These are phyloP conservation scores for Pseudogymnoascus sp. DNA, from an alignment of 2,329 filamentous ascomycete genomes.

Conservation along the genomic window DNA sequence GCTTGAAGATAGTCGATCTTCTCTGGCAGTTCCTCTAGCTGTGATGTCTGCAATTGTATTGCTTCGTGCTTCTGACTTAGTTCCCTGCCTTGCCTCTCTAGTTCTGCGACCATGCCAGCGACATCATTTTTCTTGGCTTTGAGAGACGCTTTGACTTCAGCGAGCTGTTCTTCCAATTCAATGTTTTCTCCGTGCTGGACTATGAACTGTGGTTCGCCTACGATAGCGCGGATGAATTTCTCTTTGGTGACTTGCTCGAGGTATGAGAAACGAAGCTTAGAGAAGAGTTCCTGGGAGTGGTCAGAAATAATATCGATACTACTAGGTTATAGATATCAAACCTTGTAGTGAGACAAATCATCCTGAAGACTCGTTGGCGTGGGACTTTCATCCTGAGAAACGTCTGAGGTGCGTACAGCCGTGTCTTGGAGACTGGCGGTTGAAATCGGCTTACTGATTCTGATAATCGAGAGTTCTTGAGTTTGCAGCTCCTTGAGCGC, in stretches of 20 bases:
- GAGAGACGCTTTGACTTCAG: constrained; percentile 63
- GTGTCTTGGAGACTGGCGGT: constrained; percentile 38
- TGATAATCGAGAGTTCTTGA: constrained; percentile 62
- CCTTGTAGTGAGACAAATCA: constrained; percentile 81
- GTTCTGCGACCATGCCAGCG: constrained; percentile 59
- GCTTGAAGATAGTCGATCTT: constrained; percentile 42
- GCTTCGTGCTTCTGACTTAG: constrained; percentile 47
- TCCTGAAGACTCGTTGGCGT: constrained; percentile 72
- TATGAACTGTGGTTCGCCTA: constrained; percentile 80
- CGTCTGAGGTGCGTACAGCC: constrained; percentile 59
- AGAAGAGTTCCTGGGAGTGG: constrained; percentile 64
- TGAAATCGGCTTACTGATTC: constrained; percentile 66
- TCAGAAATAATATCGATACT: constrained; percentile 9
- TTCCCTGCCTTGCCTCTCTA: constrained; percentile 57
- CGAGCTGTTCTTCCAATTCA: constrained; percentile 62
- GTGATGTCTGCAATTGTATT: constrained; percentile 40
- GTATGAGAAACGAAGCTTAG: constrained; percentile 93
- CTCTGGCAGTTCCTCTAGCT: constrained; percentile 43
- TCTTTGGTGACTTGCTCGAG: constrained; percentile 98
- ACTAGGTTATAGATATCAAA: constrained; percentile 22
- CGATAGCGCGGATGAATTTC: constrained; percentile 89
- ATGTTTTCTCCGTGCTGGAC: constrained; percentile 76
- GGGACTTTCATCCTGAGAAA: constrained; percentile 57
- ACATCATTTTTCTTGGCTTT: constrained; percentile 77
- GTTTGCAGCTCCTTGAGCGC: constrained; percentile 42